phyloP scores from a whole-genome alignment of 805 yeast species.

The Nakazawaea populi region DNA sequence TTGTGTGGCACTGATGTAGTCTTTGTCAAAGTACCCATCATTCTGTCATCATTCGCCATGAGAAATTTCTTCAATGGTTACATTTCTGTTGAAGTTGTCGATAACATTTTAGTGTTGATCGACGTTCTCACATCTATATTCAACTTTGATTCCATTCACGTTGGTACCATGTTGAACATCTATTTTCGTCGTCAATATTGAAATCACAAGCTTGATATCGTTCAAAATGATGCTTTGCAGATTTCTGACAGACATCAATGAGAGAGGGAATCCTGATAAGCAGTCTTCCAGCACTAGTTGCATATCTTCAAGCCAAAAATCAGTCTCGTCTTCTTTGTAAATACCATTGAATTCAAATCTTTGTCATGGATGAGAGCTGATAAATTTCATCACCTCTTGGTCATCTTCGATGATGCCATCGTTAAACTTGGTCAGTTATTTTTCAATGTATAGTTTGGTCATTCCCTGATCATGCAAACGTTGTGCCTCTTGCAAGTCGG shows the following conservation, averaged over 20 bases:
- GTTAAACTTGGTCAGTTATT: neutral
- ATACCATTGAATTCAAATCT: neutral
- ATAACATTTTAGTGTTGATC: too few relatives aligned
- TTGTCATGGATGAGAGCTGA: too few relatives aligned
- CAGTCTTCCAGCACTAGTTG: slow-evolving; percentile 2
- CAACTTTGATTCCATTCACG: too few relatives aligned
- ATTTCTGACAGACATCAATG: neutral
- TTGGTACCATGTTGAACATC: neutral
- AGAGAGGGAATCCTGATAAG: neutral
- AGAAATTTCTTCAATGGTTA: neutral
- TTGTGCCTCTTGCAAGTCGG: neutral
- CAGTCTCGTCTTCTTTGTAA: neutral
- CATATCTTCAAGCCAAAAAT: neutral
- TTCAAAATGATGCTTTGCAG: neutral
- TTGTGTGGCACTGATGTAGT: too few relatives aligned
- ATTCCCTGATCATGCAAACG: neutral
- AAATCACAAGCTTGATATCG: neutral
- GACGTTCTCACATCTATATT: too few relatives aligned
- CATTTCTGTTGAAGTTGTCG: too few relatives aligned
- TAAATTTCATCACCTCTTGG: neutral
- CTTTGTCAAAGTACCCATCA: too few relatives aligned
- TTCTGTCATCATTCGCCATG: neutral
- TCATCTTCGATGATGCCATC: neutral
- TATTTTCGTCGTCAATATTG: neutral
- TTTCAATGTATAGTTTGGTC: neutral